Evolutionary conservation across 2,329 filamentous ascomycete genomes (phyloP).

Genomic region (Fusarium temperatum): DNA sequence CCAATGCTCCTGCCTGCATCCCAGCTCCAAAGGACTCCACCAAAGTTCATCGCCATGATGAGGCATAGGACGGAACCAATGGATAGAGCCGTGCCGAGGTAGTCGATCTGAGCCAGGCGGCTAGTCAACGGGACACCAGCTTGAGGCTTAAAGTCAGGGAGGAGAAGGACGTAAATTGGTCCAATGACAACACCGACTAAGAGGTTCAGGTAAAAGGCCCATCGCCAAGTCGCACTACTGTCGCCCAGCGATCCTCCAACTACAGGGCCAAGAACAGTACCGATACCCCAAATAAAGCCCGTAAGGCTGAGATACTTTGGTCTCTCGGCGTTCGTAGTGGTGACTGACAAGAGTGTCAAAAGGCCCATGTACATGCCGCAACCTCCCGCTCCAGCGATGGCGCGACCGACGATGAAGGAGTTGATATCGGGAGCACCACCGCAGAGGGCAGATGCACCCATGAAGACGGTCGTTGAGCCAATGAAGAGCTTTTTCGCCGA

Average conservation of each 20-base stretch:
- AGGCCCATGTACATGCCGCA: constrained; percentile 43
- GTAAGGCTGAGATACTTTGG: constrained; percentile 31
- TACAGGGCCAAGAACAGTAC: constrained; percentile 52
- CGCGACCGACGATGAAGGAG: constrained; percentile 55
- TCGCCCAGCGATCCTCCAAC: constrained; percentile 16
- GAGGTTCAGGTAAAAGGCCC: constrained; percentile 33
- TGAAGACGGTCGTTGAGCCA: constrained; percentile 33
- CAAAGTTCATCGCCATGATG: constrained; percentile 60
- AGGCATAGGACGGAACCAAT: constrained; percentile 51
- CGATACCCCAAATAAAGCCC: constrained; percentile 50
- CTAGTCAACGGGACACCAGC: not conserved
- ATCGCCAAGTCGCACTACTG: constrained; percentile 39
- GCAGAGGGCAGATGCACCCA: constrained; percentile 47
- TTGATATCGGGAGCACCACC: constrained; percentile 53
- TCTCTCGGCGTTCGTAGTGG: constrained; percentile 20
- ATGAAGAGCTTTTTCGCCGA: constrained; percentile 39
- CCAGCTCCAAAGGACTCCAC: constrained; percentile 59
- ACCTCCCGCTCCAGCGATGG: constrained; percentile 53
- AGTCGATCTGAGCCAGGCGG: constrained; percentile 46
- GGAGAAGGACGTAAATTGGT: constrained; percentile 12
- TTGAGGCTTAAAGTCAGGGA: constrained; percentile 14
- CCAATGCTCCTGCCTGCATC: constrained; percentile 53
- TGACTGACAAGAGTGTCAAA: constrained; percentile 21
- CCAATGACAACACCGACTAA: constrained; percentile 11
- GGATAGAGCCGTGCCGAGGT: constrained; percentile 53